These are phyloP conservation scores for Tricladium varicosporioides DNA, from an alignment of 2,329 filamentous ascomycete genomes.

Conservation along the genomic window DNA sequence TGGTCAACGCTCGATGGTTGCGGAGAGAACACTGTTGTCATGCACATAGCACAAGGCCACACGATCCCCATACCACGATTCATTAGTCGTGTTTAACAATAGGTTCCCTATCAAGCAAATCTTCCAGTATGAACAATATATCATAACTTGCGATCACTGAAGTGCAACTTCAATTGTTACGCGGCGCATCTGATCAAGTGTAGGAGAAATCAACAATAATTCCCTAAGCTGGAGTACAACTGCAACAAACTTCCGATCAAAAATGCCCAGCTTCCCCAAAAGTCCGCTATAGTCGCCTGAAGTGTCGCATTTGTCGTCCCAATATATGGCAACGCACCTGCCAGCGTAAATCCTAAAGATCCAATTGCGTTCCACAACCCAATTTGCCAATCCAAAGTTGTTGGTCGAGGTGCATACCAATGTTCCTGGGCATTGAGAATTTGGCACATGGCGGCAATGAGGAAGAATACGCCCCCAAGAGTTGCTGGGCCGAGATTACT, in stretches of 20 bases:
- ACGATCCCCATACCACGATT: no score
- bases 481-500: slow-evolving; percentile 23
- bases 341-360: slow-evolving; percentile 21
- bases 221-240: slow-evolving; percentile 24
- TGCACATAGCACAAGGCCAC: no score
- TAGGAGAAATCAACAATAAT: slow-evolving; percentile 15
- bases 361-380: slow-evolving; percentile 20
- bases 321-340: slow-evolving; percentile 16
- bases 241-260: slow-evolving; percentile 21
- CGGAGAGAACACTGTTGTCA: no score
- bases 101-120: no score
- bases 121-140: no score
- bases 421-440: slow-evolving; percentile 13
- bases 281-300: slow-evolving; percentile 15
- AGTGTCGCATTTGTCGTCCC: slow-evolving; percentile 10
- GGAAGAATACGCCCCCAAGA: slow-evolving; percentile 23
- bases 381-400: slow-evolving; percentile 18
- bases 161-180: background rate
- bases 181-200: no score
- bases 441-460: slow-evolving; percentile 13
- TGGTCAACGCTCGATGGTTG: no score
- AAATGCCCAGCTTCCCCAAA: slow-evolving; percentile 26
- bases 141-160: no score
- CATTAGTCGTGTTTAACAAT: no score
- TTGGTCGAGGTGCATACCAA: slow-evolving; percentile 16